Evolutionary conservation across 345 rosid genomes (phyloP).

Genomic region (Arabis alpina): DNA sequence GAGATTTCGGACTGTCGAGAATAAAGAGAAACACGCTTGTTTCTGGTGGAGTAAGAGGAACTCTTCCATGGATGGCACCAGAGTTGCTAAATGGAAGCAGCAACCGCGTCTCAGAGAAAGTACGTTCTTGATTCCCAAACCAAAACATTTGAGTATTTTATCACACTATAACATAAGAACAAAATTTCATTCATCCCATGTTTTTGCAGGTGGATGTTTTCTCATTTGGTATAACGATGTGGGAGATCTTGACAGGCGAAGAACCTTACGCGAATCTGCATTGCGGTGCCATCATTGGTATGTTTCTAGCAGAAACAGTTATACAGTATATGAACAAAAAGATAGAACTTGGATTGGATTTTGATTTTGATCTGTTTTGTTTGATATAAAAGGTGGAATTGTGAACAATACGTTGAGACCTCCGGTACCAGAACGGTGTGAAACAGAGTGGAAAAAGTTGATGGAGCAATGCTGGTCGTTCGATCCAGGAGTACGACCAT

Average conservation of each 20-base stretch:
- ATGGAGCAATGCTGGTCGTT: conserved; percentile 94
- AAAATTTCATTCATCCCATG: conserved; percentile 8
- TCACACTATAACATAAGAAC: not conserved
- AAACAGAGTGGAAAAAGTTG: conserved; percentile 69
- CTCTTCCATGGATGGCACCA: conserved; percentile 99
- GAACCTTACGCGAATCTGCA: conserved; percentile 94
- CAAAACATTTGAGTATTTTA: not conserved
- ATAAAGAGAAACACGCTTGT: conserved; percentile 88
- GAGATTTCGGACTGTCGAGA: conserved; percentile 94
- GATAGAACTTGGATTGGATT: conserved; percentile 7
- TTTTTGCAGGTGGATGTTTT: conserved; percentile 80
- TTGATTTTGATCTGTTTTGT: not conserved
- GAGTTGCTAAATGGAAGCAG: conserved; percentile 80
- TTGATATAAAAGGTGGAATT: conserved; percentile 67
- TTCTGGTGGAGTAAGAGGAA: conserved; percentile 93
- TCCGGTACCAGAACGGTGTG: conserved; percentile 67
- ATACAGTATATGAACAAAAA: not conserved
- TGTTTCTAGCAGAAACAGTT: conserved; percentile 13
- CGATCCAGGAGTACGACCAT: conserved; percentile 69
- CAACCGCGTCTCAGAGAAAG: conserved; percentile 87
- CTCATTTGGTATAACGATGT: conserved; percentile 85
- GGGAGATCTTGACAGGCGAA: conserved; percentile 87
- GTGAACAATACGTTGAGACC: conserved; percentile 84
- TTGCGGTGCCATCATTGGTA: conserved; percentile 96
- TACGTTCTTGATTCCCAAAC: conserved; percentile 25